Conservation (phyloP, 306 rosid species). For the Morella rubra region DNA sequence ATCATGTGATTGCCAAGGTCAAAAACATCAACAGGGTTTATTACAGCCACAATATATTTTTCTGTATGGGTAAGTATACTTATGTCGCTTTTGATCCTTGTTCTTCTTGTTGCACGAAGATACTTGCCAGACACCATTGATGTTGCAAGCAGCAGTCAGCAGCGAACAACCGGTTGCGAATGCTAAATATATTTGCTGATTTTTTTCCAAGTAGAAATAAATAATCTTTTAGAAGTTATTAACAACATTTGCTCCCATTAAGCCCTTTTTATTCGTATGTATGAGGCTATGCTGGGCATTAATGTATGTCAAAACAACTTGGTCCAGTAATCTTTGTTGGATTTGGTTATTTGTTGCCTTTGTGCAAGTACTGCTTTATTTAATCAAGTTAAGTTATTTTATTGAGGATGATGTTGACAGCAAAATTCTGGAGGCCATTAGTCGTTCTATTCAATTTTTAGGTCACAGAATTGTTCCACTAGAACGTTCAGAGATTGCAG, state of each 20-base stretch:
- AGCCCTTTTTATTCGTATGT: conserved; percentile 31
- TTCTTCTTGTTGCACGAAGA: conserved; percentile 44
- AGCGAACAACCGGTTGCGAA: conserved; percentile 85
- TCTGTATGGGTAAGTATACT: conserved; percentile 16
- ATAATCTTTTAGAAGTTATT: conserved; percentile 31
- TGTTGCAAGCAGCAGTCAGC: conserved; percentile 78
- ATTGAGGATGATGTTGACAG: conserved; percentile 20
- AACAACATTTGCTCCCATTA: conserved; percentile 29
- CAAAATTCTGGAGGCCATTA: neutral
- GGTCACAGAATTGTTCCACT: too few species aligned
- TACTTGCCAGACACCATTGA: conserved; percentile 98
- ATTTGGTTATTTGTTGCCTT: conserved; percentile 38
- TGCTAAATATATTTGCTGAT: conserved; percentile 55
- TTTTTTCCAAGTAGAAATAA: conserved; percentile 45
- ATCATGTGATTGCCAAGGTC: neutral
- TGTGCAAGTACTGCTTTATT: conserved; percentile 28
- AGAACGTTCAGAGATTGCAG: neutral
- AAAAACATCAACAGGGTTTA: neutral
- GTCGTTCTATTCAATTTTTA: too few species aligned
- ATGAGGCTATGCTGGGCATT: conserved; percentile 51
- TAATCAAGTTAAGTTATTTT: conserved; percentile 17
- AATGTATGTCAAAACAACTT: conserved; percentile 48
- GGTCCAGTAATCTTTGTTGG: conserved; percentile 42
- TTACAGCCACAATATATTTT: neutral
- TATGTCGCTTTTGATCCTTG: conserved; percentile 24